Base-by-base conservation (phyloP, 1,139 yeast species). In the Pichia kudriavzevii region DNA sequence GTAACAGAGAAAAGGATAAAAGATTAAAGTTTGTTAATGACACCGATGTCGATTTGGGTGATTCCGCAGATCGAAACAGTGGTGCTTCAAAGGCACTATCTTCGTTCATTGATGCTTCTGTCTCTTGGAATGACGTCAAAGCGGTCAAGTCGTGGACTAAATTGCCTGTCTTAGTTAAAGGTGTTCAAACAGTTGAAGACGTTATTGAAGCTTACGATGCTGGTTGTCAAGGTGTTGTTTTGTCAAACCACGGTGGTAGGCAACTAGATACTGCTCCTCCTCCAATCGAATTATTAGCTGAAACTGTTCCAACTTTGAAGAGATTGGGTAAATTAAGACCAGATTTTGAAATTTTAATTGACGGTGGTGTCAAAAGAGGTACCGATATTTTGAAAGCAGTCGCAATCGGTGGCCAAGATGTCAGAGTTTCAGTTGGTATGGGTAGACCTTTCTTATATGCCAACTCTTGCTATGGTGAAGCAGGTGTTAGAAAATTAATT, bases 31-130 rank as follows among this genome's bases (percentile, higher is more conserved):
- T 75, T 45, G 82, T 74, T 44, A 79, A 69, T 6, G 79, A 72
- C 15, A 74, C 72, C n/a, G 54, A 52, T 39, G 66, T 61, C 31
- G 56, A 57, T 22, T 59, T 57, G n/a, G 64, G 58, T 26, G 61
- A 50, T 15, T 67, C 63, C 18, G 70, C 77, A 4, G 87, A 80
- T 50, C 63, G 83, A 35, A 58, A 75, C 13, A 83, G 80, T 53
- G 96, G 96, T 32, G 94, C 95, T 0, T 88, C 96, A 0, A 64
- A 87, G 35, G 95, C 95, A 2, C 72, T 87, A 37, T 75, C 87
- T 16, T 68, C 84, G 2, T 85, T 87, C 56, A 87, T 87, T 45
- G 95, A 87, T 57, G 79, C 94, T n/a, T 59, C 75, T 2, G 64
- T 87, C 36, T 66, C 64, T 35, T 83, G 84, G 91, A 60, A 67